Base-by-base conservation (phyloP, 169 alveolate genomes). In the Perkinsus olseni region DNA sequence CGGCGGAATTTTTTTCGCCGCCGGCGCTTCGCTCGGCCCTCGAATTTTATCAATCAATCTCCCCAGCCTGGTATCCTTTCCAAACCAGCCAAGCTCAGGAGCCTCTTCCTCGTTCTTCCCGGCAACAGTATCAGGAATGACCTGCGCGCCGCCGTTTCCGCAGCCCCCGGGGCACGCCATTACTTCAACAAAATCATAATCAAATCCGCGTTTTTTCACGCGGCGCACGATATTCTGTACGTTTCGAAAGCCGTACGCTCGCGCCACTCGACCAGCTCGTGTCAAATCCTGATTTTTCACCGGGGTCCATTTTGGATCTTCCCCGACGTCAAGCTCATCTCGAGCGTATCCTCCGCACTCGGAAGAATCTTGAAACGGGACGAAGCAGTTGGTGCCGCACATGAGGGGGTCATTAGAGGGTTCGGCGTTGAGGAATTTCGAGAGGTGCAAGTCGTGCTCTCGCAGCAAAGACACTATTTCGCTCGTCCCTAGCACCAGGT, bases 341-440 rank as follows among this genome's bases (percentile, higher is more conserved):
- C 82, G 82, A 24, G 82, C 82, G 34, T 62, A 62, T 62, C 82
- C 82, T 62, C 82, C 82, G 82, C 82, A 62, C 82, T 62, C 82
- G 1, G 82, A 62, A 62, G 82, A 62, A 62, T 62, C 82, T 62
- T 24, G 36, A 24, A 21, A 62, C 1, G 82, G 82, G 1, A 62
- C 82, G 17, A 62, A 62, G 82, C 82, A 62, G 17, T 24, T 4
- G 1, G 36, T 21, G 28, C 82, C 82, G 34, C 82, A 62, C 82
- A 62, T 13, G 1, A 62, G 82, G 17, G 31, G 82, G 17, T 62
- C 82, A 24, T 62, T 62, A 3, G 82, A 13, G 37, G 82, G 82
- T 28, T 62, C 82, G 31, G 82, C 82, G 34, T 62, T 28, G 82
- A 24, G 4, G 82, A 62, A 62, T 28, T 62, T 62, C 8, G 82